Evolutionary conservation across 495 filamentous ascomycete species (phyloP).

Genomic region (Elaphomyces granulatus): DNA sequence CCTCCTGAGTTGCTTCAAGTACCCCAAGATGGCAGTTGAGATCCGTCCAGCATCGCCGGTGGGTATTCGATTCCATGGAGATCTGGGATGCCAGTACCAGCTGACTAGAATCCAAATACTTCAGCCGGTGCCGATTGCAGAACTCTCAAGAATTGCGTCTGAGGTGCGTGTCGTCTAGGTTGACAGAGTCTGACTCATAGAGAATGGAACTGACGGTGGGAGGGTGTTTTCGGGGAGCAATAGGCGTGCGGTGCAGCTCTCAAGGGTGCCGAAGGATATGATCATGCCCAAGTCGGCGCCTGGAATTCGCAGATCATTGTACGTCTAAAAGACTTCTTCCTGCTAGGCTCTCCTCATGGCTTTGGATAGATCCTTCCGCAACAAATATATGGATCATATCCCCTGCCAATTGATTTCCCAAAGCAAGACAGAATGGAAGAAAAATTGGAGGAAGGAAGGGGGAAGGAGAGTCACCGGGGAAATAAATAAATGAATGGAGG

Average conservation of each 20-base stretch:
- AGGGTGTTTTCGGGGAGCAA: too few species aligned
- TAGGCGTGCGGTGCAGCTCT: conserved; percentile 77
- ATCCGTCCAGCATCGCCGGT: neutral
- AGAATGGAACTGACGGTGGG: too few species aligned
- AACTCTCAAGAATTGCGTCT: conserved; percentile 69
- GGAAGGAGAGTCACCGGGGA: neutral
- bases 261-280: conserved; percentile 55
- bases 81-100: too few species aligned
- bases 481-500: too few species aligned
- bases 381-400: too few species aligned
- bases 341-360: neutral
- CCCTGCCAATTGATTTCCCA: too few species aligned
- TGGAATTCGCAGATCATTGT: conserved; percentile 95
- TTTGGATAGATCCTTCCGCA: too few species aligned
- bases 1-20: too few species aligned
- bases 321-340: conserved; percentile 28
- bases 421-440: too few species aligned
- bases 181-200: too few species aligned
- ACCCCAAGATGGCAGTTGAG: neutral
- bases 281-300: conserved; percentile 58
- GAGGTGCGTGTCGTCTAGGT: conserved; percentile 68
- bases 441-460: neutral
- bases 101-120: too few species aligned
- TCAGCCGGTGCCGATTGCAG: conserved; percentile 60
- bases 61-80: too few species aligned